Conservation (phyloP, 2,329 filamentous ascomycete genomes). For the Phialocephala sp. region DNA sequence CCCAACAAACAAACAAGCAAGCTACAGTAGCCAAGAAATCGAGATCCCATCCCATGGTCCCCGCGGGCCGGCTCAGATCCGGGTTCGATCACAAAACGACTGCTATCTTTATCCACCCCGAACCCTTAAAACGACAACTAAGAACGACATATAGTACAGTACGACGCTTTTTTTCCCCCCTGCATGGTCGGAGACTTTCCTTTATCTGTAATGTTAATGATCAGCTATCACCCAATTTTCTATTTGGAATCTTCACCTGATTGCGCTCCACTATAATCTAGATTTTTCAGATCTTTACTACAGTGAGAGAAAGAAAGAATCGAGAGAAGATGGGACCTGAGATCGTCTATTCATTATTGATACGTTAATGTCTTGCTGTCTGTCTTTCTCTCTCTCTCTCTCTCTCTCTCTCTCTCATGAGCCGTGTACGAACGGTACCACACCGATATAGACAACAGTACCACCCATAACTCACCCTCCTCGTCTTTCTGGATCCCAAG, state of each 20-base stretch:
- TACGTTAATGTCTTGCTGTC: background rate
- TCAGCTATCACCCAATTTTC: background rate
- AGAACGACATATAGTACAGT: no score
- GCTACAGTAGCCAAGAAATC: no score
- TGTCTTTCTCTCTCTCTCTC: background rate
- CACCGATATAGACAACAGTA: background rate
- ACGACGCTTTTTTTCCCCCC: background rate
- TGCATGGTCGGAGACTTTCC: background rate
- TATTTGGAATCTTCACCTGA: background rate
- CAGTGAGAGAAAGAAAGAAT: background rate
- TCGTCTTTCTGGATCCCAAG: background rate
- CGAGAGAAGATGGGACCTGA: background rate
- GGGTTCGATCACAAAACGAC: background rate
- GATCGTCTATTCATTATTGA: background rate
- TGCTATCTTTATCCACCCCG: background rate
- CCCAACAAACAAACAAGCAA: no score
- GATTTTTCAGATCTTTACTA: background rate
- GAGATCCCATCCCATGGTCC: no score
- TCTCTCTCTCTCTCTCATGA: background rate
- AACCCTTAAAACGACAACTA: background rate
- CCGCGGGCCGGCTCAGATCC: background rate
- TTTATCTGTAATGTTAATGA: background rate
- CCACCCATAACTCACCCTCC: background rate
- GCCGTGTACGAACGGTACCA: no score
- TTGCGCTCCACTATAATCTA: background rate